Base-by-base conservation (phyloP, 1,139 yeast genomes). In the Hyphopichia buzzinii region DNA sequence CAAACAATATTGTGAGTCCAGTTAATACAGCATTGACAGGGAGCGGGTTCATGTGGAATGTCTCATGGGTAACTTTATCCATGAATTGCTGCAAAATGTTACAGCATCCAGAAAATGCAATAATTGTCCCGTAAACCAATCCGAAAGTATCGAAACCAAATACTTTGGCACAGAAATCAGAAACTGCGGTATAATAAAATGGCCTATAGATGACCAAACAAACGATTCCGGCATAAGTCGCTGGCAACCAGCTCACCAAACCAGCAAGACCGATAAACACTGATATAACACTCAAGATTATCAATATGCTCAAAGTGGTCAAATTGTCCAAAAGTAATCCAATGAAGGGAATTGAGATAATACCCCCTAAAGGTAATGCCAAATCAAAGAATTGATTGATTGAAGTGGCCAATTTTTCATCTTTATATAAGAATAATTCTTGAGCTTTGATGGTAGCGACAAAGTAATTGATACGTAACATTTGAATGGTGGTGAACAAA, bases 121-220 rank as follows among this genome's bases (percentile, higher is more conserved):
- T 86, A 50, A 88, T 74, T 8, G 90, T 67, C 0, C 97, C 97
- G 55, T 90, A 90, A n/a, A 89, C 80, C 1, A 90, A 82, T 28
- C 97, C 96, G 62, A 90, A 90, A 1, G 95, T 88, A 39, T 80
- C 84, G 58, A 85, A 89, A 0, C 97, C 97, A 65, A 90, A 90
- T 15, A 89, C 94, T 54, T 90, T 90, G 30, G 96, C 95, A 55
- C 90, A 78, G 54, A 81, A 87, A 58, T 90, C 97, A 4, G 95
- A 84, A 2, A 89, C 86, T 0, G 95, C 88, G 2, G 97, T 89
- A 60, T 89, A 90, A 54, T 85, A 88, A 53, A 89, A 85, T 12
- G 97, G 97, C 57, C 97, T 74, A 59, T 85, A 89, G 1, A 86
- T 67, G n/a, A 87, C 96, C 46, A 90, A 68, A 21, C 84, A 50